Percentiles rank a stretch among this genome's conserved stretches.
Evolutionary conservation across 108 stramenopile genomes (phyloP).

Genomic region (Skeletonema potamos): DNA sequence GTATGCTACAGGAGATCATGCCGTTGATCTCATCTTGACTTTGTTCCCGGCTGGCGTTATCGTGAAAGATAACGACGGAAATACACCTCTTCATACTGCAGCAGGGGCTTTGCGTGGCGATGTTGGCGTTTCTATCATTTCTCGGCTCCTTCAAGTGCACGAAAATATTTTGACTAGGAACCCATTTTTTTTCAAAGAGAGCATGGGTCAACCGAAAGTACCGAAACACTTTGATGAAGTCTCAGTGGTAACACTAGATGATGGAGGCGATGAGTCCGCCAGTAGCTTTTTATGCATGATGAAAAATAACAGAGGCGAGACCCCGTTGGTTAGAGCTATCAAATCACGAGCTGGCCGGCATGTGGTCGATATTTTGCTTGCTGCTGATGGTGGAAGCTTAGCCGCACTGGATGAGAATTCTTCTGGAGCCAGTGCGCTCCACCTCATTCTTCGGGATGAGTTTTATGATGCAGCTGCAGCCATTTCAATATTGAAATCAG

Average conservation of each 20-base stretch:
- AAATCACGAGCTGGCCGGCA: constrained; percentile 63
- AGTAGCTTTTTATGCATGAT: constrained; percentile 25
- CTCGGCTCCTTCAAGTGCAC: constrained; percentile 65
- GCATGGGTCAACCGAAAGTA: constrained; percentile 9
- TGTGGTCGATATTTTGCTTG: constrained; percentile 68
- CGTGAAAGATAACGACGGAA: constrained; percentile 79
- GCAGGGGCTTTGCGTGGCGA: constrained; percentile 61
- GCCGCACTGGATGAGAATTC: constrained; percentile 51
- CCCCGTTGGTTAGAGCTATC: constrained; percentile 67
- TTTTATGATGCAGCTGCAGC: constrained; percentile 64
- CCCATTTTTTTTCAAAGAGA: constrained; percentile 15
- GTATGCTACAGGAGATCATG: constrained; percentile 21
- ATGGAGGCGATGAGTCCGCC: constrained; percentile 14
- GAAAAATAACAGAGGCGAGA: constrained; percentile 65
- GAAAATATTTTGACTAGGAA: constrained; percentile 44
- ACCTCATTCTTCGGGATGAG: constrained; percentile 58
- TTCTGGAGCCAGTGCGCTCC: constrained; percentile 65
- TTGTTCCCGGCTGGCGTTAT: constrained; percentile 75
- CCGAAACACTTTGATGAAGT: constrained; percentile 49
- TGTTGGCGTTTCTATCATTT: constrained; percentile 65
- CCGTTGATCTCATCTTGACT: constrained; percentile 43
- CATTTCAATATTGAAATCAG: constrained; percentile 72
- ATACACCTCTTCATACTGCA: constrained; percentile 80
- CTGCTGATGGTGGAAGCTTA: constrained; percentile 56
- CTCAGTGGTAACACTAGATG: constrained; percentile 22